Conservation (phyloP, 495 filamentous ascomycete genomes). For the Penicillium canescens region DNA sequence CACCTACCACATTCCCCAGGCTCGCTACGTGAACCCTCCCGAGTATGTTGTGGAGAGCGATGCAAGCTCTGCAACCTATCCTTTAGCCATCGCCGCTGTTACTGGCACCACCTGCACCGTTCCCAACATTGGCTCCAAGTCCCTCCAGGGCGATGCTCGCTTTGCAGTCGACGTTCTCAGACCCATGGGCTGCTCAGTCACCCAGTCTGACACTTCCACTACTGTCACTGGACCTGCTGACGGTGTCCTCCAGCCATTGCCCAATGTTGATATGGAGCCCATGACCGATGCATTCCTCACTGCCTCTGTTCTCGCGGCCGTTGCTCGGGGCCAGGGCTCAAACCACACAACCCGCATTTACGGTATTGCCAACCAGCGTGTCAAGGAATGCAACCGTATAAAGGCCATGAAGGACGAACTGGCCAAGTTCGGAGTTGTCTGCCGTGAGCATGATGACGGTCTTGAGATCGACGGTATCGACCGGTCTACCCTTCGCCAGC, state of each 20-base stretch:
- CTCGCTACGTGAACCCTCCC: slow-evolving; percentile 77
- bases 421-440: slow-evolving; percentile 90
- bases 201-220: slow-evolving; percentile 82
- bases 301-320: slow-evolving; percentile 88
- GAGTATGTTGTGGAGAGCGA: slow-evolving; percentile 95
- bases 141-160: slow-evolving; percentile 91
- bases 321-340: slow-evolving; percentile 62
- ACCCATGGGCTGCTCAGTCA: slow-evolving; percentile 92
- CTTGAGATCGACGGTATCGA: slow-evolving; percentile 79
- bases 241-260: slow-evolving; percentile 68
- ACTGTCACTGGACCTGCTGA: slow-evolving; percentile 86
- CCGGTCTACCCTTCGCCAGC: slow-evolving; percentile 57
- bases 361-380: slow-evolving; percentile 97
- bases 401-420: slow-evolving; percentile 94
- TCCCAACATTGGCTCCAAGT: slow-evolving; percentile 90
- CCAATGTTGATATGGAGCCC: slow-evolving; percentile 93
- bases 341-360: slow-evolving; percentile 75
- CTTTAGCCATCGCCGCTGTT: slow-evolving; percentile 90
- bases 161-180: slow-evolving; percentile 89
- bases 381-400: slow-evolving; percentile 98
- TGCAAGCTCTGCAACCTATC: slow-evolving; percentile 96
- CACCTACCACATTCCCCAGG: slow-evolving; percentile 93
- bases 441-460: slow-evolving; percentile 86
- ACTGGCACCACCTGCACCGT: slow-evolving; percentile 93
- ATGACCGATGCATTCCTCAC: slow-evolving; percentile 99